Conservation (phyloP, 148 eudicot species). For the Rhododendron ferrugineum region DNA sequence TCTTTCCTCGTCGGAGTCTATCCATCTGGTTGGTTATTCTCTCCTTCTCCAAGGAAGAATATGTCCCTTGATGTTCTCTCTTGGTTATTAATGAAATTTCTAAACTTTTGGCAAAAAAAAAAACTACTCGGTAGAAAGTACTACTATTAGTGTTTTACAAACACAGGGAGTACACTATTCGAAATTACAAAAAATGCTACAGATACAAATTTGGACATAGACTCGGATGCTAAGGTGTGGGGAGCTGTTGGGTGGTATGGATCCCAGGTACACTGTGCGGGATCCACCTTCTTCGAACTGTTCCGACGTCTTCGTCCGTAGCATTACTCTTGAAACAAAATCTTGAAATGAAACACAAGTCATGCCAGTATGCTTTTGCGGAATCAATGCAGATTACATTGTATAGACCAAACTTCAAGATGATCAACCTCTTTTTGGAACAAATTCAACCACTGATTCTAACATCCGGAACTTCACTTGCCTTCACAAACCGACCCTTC, state of each 20-base stretch:
- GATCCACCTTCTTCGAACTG: neutral
- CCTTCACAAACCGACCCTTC: conserved; percentile 24
- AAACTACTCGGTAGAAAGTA: neutral
- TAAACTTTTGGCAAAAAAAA: neutral
- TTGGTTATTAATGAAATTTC: too few relatives aligned
- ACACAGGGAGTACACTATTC: neutral
- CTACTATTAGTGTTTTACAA: neutral
- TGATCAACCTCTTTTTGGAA: neutral
- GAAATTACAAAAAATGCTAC: neutral
- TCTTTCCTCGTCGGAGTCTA: too few relatives aligned
- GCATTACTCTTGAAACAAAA: neutral
- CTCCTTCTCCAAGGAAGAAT: too few relatives aligned
- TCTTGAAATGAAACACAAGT: neutral
- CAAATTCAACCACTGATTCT: neutral
- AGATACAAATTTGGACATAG: neutral
- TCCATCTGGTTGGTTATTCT: too few relatives aligned
- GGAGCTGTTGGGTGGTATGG: neutral
- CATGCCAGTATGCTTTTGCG: neutral
- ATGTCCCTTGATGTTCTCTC: too few relatives aligned
- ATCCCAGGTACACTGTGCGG: neutral
- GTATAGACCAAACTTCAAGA: neutral
- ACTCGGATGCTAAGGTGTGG: neutral
- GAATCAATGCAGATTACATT: neutral
- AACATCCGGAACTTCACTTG: conserved; percentile 8
- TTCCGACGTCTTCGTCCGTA: neutral